phyloP scores from a whole-genome alignment of 2,329 filamentous ascomycete genomes.

The Penicillium digitatum region DNA sequence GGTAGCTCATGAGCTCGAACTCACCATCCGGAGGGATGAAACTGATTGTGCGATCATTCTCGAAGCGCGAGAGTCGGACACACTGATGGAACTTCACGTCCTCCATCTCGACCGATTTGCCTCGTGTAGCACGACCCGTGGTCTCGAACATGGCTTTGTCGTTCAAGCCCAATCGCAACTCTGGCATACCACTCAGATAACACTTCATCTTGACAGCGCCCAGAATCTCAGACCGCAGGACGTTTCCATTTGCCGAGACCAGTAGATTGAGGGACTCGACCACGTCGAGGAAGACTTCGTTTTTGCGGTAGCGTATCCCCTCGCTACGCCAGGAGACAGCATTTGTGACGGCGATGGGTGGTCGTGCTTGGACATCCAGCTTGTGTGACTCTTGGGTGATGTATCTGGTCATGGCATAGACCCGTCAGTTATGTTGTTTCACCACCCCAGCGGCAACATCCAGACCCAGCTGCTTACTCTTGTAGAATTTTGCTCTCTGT shows the following conservation, averaged over 20 bases:
- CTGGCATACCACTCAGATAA: slow-evolving; percentile 96
- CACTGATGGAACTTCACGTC: slow-evolving; percentile 99
- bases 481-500: slow-evolving; percentile 98
- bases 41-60: slow-evolving; percentile 97
- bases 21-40: slow-evolving; percentile 98
- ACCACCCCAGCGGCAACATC: neutral
- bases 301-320: slow-evolving; percentile 97
- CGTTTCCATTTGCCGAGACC: slow-evolving; percentile 90
- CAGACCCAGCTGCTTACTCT: slow-evolving; percentile 53
- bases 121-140: slow-evolving; percentile 85
- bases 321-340: slow-evolving; percentile 97
- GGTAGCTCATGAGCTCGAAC: slow-evolving; percentile 99
- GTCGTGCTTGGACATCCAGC: slow-evolving; percentile 90
- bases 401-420: slow-evolving; percentile 51
- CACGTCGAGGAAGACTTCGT: slow-evolving; percentile 97
- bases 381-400: slow-evolving; percentile 99
- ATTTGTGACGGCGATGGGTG: slow-evolving; percentile 96
- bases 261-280: slow-evolving; percentile 94
- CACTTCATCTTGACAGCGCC: slow-evolving; percentile 99
- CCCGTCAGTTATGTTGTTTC: neutral
- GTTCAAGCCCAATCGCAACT: slow-evolving; percentile 87
- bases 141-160: slow-evolving; percentile 99
- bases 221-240: slow-evolving; percentile 90
- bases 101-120: slow-evolving; percentile 99
- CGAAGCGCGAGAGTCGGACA: slow-evolving; percentile 89